Conservation (phyloP, 371 early-diverging fungal species). For the Syncephalis fuscata region DNA sequence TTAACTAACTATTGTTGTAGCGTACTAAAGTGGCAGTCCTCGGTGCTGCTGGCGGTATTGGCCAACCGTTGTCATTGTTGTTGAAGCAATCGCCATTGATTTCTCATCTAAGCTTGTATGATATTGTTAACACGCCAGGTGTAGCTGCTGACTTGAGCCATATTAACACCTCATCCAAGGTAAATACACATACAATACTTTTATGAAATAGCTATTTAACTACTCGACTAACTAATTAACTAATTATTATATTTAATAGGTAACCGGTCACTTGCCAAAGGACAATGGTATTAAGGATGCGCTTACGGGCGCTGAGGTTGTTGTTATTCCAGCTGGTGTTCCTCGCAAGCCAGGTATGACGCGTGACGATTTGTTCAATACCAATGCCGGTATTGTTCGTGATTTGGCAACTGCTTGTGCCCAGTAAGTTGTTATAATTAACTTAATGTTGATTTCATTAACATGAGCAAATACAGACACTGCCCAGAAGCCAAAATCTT, state of each 20-base stretch:
- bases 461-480: slow-evolving; percentile 10
- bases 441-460: too few relatives aligned
- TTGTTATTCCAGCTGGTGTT: slow-evolving; percentile 91
- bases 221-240: too few relatives aligned
- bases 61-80: slow-evolving; percentile 77
- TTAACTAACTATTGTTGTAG: background rate
- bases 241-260: too few relatives aligned
- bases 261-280: slow-evolving; percentile 23
- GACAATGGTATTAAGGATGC: slow-evolving; percentile 40
- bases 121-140: slow-evolving; percentile 59
- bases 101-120: slow-evolving; percentile 47
- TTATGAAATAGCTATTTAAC: slow-evolving; percentile 7
- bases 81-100: slow-evolving; percentile 55
- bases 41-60: slow-evolving; percentile 85
- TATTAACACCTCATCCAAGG: slow-evolving; percentile 54
- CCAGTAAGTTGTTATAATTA: slow-evolving; percentile 13
- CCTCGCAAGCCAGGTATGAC: slow-evolving; percentile 90
- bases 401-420: slow-evolving; percentile 63
- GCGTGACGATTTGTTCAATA: slow-evolving; percentile 73
- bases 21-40: slow-evolving; percentile 37
- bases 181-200: slow-evolving; percentile 30
- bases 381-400: slow-evolving; percentile 74
- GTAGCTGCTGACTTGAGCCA: slow-evolving; percentile 63
- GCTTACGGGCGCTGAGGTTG: slow-evolving; percentile 50
- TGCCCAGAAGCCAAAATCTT: slow-evolving; percentile 62